Conservation (phyloP, 225 moss, liverwort and hornwort genomes). For the Lunularia cruciata region DNA sequence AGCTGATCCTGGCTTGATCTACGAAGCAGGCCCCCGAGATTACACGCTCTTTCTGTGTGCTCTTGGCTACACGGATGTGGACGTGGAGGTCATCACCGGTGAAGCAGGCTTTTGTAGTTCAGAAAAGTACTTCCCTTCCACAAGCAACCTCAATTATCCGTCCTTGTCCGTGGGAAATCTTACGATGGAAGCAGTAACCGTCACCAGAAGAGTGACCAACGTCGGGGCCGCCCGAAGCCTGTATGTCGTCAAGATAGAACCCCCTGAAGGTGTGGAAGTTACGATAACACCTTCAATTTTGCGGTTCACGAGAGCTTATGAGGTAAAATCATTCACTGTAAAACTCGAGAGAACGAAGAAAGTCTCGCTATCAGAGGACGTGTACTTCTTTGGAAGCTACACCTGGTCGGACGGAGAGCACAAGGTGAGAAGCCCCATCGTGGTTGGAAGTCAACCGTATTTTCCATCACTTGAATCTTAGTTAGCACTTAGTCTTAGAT, state of each 20-base stretch:
- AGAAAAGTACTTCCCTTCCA: constrained; percentile 1
- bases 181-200: not conserved
- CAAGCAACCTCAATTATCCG: constrained; percentile 25
- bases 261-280: constrained; percentile 1
- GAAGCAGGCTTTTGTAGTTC: not conserved
- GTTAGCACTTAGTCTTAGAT: too few relatives aligned
- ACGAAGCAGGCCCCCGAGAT: constrained; percentile 11
- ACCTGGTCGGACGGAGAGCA: constrained; percentile 10
- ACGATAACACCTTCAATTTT: not conserved
- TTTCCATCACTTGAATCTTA: too few relatives aligned
- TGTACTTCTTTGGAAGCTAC: constrained; percentile 15
- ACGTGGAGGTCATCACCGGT: constrained; percentile 9
- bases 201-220: constrained; percentile 22
- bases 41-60: constrained; percentile 23
- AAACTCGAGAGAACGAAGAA: constrained; percentile 4
- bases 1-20: constrained; percentile 21
- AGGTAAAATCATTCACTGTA: constrained; percentile 13
- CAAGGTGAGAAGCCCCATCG: constrained; percentile 23
- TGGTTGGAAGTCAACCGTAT: constrained; percentile 4
- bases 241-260: not conserved
- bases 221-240: constrained; percentile 13
- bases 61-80: constrained; percentile 9
- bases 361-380: not conserved
- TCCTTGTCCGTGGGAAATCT: constrained; percentile 17
- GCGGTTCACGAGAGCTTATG: not conserved